Conservation (phyloP, 495 filamentous ascomycete species). For the Chaetomium cochliodes region DNA sequence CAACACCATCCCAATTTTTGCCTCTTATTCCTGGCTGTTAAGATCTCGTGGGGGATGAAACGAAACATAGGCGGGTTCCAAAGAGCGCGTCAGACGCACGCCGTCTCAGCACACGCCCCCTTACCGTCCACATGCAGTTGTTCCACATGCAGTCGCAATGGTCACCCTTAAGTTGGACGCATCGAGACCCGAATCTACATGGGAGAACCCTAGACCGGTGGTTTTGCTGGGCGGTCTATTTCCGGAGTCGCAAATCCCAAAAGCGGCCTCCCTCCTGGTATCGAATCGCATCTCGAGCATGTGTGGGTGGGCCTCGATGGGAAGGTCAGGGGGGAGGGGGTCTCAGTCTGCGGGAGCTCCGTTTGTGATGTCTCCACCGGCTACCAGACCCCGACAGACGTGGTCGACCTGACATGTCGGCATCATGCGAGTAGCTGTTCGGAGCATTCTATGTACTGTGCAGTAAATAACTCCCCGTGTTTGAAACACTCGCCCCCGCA, state of each 20-base stretch:
- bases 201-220: background rate
- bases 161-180: background rate
- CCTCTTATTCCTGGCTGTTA: too few species aligned
- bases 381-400: background rate
- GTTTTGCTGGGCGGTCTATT: background rate
- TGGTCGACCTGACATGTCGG: background rate
- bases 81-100: background rate
- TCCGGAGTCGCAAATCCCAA: background rate
- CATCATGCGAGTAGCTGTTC: background rate
- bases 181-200: background rate
- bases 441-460: background rate
- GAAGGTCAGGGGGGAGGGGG: too few species aligned
- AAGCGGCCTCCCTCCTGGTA: too few species aligned
- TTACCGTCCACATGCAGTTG: background rate
- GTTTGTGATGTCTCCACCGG: background rate
- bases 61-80: background rate
- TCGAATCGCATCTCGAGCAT: too few species aligned
- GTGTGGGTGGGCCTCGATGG: too few species aligned
- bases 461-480: background rate
- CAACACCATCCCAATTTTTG: too few species aligned
- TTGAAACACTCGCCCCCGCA: background rate
- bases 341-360: background rate
- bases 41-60: background rate
- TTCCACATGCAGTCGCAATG: too few species aligned
- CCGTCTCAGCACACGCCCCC: constrained; percentile 8